phyloP scores from a whole-genome alignment of 192 early-diverging fungal genomes.

The Backusella mclennaniae region DNA sequence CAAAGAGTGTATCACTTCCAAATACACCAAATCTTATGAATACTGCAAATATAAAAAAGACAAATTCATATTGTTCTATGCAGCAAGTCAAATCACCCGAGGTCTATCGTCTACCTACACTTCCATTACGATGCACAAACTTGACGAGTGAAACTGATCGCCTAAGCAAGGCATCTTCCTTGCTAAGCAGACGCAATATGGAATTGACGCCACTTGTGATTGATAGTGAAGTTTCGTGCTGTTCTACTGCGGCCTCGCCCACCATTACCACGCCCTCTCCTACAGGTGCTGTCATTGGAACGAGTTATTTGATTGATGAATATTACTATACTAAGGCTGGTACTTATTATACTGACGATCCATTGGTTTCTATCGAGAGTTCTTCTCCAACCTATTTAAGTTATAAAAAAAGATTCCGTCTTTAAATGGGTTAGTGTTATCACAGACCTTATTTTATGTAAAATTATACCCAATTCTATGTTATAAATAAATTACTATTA shows the following conservation, averaged over 20 bases:
- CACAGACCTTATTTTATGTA: too few relatives aligned
- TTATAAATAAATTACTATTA: not conserved
- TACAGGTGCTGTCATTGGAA: constrained; percentile 5
- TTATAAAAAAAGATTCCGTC: not conserved
- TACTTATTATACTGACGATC: not conserved
- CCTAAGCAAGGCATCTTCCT: not conserved
- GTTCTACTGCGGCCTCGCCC: not conserved
- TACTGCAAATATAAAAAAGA: not conserved
- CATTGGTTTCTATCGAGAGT: not conserved
- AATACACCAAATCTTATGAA: not conserved
- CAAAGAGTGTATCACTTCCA: not conserved
- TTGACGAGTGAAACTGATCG: not conserved
- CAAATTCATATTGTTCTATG: not conserved
- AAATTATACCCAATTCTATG: not conserved
- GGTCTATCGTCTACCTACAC: not conserved
- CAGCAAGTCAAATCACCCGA: not conserved
- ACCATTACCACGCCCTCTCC: not conserved
- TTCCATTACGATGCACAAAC: constrained; percentile 9
- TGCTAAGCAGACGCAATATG: not conserved
- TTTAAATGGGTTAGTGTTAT: not conserved
- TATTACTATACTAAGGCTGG: constrained; percentile 2
- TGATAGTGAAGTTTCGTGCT: not conserved
- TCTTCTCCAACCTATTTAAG: constrained; percentile 2
- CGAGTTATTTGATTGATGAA: not conserved
- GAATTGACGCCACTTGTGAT: constrained; percentile 10